Conservation (phyloP, 1,284 basidiomycete species). For the Cryptococcus sp. region DNA sequence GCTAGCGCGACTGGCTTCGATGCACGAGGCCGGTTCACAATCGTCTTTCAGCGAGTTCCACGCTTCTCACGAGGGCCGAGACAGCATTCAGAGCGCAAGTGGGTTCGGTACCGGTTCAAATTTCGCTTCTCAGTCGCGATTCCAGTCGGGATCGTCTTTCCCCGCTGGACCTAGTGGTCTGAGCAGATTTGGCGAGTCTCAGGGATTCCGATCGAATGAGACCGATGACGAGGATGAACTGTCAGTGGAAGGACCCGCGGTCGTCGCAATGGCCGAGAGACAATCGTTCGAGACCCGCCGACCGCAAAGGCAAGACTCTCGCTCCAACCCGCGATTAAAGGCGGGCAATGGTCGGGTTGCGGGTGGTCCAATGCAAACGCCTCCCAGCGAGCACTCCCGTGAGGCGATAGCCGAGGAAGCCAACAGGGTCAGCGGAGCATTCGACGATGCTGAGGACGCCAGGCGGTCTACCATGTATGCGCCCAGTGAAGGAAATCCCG, state of each 20-base stretch:
- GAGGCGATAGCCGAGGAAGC: conserved; percentile 20
- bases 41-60: conserved; percentile 41
- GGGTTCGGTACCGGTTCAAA: conserved; percentile 14
- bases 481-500: conserved; percentile 28
- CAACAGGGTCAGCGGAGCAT: conserved; percentile 26
- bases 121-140: conserved; percentile 15
- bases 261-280: conserved; percentile 43
- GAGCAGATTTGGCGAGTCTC: conserved; percentile 39
- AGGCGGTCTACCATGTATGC: conserved; percentile 34
- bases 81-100: conserved; percentile 16
- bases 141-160: conserved; percentile 21
- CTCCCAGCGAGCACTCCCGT: conserved; percentile 17
- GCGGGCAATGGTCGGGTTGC: conserved; percentile 33
- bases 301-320: conserved; percentile 23
- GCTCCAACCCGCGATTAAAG: conserved; percentile 27
- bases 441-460: conserved; percentile 45
- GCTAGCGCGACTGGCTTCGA: conserved; percentile 35
- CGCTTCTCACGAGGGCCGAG: conserved; percentile 23
- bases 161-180: conserved; percentile 32
- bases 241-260: conserved; percentile 40
- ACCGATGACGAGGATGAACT: conserved; percentile 43
- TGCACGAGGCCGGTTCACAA: conserved; percentile 31
- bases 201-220: conserved; percentile 40
- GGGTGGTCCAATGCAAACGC: conserved; percentile 10
- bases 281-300: conserved; percentile 45